Percentiles rank a stretch among this genome's conserved stretches.
phyloP scores from a whole-genome alignment of 1,284 basidiomycete species.

The Ustilago curta region DNA sequence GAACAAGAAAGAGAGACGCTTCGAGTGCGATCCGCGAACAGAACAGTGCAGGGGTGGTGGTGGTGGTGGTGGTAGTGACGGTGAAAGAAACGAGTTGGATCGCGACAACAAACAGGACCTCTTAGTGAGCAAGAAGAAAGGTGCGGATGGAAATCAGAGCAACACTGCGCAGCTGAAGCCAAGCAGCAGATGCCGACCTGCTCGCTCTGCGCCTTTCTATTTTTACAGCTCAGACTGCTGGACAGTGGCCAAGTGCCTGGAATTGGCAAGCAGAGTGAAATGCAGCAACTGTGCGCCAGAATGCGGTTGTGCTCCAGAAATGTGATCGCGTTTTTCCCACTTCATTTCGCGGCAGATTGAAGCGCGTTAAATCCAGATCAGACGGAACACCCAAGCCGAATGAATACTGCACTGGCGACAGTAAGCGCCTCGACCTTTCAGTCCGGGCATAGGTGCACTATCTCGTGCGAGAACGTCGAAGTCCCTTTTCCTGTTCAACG shows the following conservation, averaged over 20 bases:
- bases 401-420: too few relatives aligned
- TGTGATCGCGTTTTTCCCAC: constrained; percentile 13
- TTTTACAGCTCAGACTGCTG: constrained; percentile 5
- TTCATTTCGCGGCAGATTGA: neutral
- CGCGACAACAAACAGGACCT: constrained; percentile 1
- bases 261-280: neutral
- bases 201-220: neutral
- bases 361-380: constrained; percentile 4
- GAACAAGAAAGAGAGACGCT: constrained; percentile 6
- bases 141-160: constrained; percentile 11
- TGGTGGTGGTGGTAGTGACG: constrained; percentile 5
- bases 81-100: neutral
- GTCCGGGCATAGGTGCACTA: too few relatives aligned
- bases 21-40: neutral
- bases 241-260: constrained; percentile 3
- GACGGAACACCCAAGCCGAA: neutral
- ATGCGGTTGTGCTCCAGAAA: neutral
- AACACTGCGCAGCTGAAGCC: neutral
- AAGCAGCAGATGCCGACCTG: neutral
- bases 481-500: too few relatives aligned
- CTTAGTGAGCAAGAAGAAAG: constrained; percentile 3
- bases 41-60: constrained; percentile 4
- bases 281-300: constrained; percentile 9
- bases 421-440: neutral
- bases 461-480: constrained; percentile 1